These are phyloP conservation scores for Bolboschoenoplectus hybrid DNA, from an alignment of 202 grass and related monocot genomes.

Conservation along the genomic window DNA sequence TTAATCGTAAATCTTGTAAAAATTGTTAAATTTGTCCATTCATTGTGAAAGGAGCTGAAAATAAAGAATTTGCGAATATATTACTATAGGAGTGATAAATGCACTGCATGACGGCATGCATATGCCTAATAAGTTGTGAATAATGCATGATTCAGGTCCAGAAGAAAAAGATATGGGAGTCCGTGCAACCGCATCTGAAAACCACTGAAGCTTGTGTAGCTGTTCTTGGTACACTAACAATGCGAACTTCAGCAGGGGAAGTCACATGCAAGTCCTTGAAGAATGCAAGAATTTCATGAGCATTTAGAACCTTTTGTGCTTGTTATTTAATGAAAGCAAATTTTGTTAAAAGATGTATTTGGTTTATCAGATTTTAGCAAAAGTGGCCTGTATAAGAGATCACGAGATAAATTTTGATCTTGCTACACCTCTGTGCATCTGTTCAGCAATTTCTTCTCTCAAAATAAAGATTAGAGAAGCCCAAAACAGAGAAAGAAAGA, in stretches of 20 bases:
- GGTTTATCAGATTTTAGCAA: conserved; percentile 10
- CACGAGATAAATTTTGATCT: conserved; percentile 28
- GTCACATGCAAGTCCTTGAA: conserved; percentile 74
- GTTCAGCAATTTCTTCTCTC: background rate
- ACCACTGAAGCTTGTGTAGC: conserved; percentile 63
- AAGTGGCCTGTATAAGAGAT: background rate
- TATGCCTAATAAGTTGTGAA: conserved; percentile 17
- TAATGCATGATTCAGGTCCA: conserved; percentile 57
- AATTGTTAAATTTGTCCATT: background rate
- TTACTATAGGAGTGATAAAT: background rate
- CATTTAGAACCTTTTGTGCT: conserved; percentile 2
- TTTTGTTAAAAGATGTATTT: background rate
- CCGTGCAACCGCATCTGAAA: conserved; percentile 83
- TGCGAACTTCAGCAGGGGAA: conserved; percentile 65
- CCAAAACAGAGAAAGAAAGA: background rate
- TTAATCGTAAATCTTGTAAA: background rate
- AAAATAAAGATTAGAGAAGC: background rate
- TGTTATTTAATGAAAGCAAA: conserved; percentile 19
- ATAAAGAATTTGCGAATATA: background rate
- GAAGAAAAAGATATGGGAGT: conserved; percentile 98
- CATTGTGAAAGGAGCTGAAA: background rate
- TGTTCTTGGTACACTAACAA: conserved; percentile 59
- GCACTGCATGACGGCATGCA: background rate
- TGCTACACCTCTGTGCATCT: background rate
- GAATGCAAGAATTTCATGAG: conserved; percentile 84